phyloP scores from a whole-genome alignment of 164 flowering plant genomes.

The Amborella trichopoda region DNA sequence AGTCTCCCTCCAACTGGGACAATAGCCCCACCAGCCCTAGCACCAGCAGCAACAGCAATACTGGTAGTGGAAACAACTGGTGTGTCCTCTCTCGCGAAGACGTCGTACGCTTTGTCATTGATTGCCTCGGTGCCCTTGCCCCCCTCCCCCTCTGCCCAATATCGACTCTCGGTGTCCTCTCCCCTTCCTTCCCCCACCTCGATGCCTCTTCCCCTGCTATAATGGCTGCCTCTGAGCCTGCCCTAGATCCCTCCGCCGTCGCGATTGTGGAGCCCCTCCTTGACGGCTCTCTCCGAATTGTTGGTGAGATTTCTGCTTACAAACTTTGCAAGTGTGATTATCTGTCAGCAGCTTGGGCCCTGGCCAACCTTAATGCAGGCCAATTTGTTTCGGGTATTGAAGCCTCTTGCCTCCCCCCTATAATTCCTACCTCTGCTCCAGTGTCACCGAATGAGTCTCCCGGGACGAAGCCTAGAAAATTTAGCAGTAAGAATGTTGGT shows the following conservation, averaged over 20 bases:
- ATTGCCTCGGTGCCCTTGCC: constrained; percentile 91
- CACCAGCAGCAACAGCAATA: constrained; percentile 34
- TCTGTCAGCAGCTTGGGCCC: constrained; percentile 90
- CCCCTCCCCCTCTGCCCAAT: constrained; percentile 89
- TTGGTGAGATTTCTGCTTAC: constrained; percentile 86
- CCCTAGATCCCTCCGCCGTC: constrained; percentile 62
- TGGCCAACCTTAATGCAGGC: constrained; percentile 84
- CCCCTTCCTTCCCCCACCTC: constrained; percentile 36
- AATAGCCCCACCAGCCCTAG: constrained; percentile 16
- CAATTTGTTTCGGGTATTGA: constrained; percentile 98
- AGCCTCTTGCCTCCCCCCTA: constrained; percentile 19
- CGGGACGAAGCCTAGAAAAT: constrained; percentile 29
- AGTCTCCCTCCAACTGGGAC: constrained; percentile 28
- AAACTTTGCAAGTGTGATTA: constrained; percentile 89
- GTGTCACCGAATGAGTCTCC: constrained; percentile 14
- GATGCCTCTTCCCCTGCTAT: constrained; percentile 64
- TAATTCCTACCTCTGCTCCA: constrained; percentile 15
- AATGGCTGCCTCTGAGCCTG: constrained; percentile 30
- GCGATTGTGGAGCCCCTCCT: constrained; percentile 61
- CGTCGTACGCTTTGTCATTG: constrained; percentile 75
- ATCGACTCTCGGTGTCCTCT: constrained; percentile 54
- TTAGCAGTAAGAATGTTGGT: constrained; percentile 78
- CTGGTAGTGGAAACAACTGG: constrained; percentile 34
- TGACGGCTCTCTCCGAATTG: constrained; percentile 47
- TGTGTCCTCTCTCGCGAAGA: constrained; percentile 94